Base-by-base conservation (phyloP, 2,329 filamentous ascomycete species). In the Allantophomopsis cytisporea region DNA sequence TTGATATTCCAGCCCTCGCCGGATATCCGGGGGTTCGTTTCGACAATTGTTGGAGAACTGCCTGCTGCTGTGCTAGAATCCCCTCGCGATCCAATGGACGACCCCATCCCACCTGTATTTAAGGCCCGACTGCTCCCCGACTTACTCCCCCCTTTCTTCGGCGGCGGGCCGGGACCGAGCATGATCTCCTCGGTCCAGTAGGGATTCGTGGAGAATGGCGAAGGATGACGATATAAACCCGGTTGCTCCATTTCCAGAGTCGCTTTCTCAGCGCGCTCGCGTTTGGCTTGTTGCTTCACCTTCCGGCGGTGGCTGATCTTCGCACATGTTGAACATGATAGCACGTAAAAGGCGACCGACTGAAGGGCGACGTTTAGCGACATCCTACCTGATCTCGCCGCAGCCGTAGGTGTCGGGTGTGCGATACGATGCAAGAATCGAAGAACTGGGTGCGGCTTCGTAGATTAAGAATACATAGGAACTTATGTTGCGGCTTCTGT, bases 111-210 rank as follows among this genome's bases (percentile, higher is more conserved):
- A 41, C 72, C 58, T 47, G 71, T 72, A 45, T 71, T 73, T 45
- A 82, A 59, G 14, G 72, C 71, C 38, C 76, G 67, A 47, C 78
- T 69, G 50, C 72, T 76, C 37, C 62, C 64, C 53, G 65, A 76
- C 61, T 69, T 76, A 60, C 60, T 73, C 47, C 54, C 62, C 43
- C 70, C 61, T 57, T 79, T 71, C 52, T 50, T 77, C 51, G 79
- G 79, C 23, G 78, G 79, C 30, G 83, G 70, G 3, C 74, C 76
- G 2, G 88, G 88, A 0, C 88, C 88, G 61, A 88, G 71, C 45
- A 68, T 69, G 47, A 95, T 93, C 59, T 95, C 88, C 54, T 91
- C 83, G 23, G 72, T 66, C 88, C 88, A 95, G 60, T 84, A 85
- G 11, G 81, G 80, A 52, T 95, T 95, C 20, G 86, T 94, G 52